Base-by-base conservation (phyloP, 2,329 filamentous ascomycete genomes). In the Arthrobotrys sphaeroides region DNA sequence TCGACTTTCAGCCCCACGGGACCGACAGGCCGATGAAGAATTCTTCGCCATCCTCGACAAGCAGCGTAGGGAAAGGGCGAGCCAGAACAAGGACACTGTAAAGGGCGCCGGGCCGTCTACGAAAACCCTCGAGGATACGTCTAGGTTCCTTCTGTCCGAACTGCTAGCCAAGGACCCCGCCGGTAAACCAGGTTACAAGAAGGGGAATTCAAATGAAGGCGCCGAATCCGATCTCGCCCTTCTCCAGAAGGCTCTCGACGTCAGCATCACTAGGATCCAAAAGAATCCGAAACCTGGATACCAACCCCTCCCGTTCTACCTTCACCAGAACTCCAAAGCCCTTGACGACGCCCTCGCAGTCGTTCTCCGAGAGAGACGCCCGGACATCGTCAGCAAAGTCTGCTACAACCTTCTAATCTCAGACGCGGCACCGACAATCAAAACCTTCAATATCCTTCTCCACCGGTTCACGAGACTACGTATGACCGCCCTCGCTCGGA, bases 371-470 rank as follows among this genome's bases (percentile, higher is more conserved):
- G 26, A 43, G n/a, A 22, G 38, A 26, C 45, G 65, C 9, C 36
- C 36, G 2, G 72, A 12, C 0, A 31, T 69, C 6, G 40, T 75
- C 57, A 75, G 69, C 40, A 75, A 75, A 38, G 64, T 75, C 49
- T 75, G 72, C 40, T 75, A 75, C 64, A 75, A 75, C 16, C 22
- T 75, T 12, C 42, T 75, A n/a, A 51, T 75, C n/a, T 75, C 72
- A 18, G 64, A 68, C 20, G 64, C 72, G 3, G 64, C 72, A n/a
- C 72, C 72, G 10, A 59, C 72, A 16, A 59, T 75, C 9, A 33
- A 16, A 9, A 75, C 72, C 7, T 75, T 75, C 49, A 75, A 75
- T n/a, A 68, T 75, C 47, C 47, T 75, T 12, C 47, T 75, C 24
- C 47, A 47, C 16, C 72, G 72, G 5, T 69, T 75, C 64, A 75